A percentile compares a stretch with the other conserved stretches of the same genome.
phyloP scores from a whole-genome alignment of 2,329 filamentous ascomycete genomes.

The Bertia moriformis region DNA sequence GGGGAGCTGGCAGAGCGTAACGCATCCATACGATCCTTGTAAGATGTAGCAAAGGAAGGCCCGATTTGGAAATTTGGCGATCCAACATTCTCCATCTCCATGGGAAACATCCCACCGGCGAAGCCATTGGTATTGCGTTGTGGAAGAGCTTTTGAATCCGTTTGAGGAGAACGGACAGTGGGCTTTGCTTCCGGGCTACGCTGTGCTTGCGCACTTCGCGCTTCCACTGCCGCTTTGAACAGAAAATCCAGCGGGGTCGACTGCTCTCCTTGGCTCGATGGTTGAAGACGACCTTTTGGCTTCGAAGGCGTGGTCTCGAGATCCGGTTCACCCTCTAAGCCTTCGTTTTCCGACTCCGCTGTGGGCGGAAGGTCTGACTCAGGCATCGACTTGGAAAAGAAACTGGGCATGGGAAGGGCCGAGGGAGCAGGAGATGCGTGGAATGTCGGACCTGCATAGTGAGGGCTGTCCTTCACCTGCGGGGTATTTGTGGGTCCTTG shows the following conservation, averaged over 20 bases:
- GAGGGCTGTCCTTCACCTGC: slow-evolving; percentile 32
- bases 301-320: not conserved
- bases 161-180: slow-evolving; percentile 5
- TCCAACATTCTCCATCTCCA: slow-evolving; percentile 20
- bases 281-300: not conserved
- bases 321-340: not conserved
- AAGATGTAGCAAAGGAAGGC: slow-evolving; percentile 10
- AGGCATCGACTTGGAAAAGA: slow-evolving; percentile 55
- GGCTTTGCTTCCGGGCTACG: slow-evolving; percentile 13
- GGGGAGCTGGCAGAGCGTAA: slow-evolving; percentile 18
- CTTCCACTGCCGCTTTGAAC: slow-evolving; percentile 43
- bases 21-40: slow-evolving; percentile 26
- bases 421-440: slow-evolving; percentile 88
- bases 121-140: slow-evolving; percentile 16
- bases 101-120: slow-evolving; percentile 24
- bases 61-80: not conserved
- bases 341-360: not conserved
- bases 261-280: slow-evolving; percentile 13
- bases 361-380: slow-evolving; percentile 36
- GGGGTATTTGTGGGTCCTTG: slow-evolving; percentile 17
- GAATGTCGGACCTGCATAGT: slow-evolving; percentile 87
- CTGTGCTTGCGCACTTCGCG: slow-evolving; percentile 25
- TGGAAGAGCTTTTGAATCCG: slow-evolving; percentile 4
- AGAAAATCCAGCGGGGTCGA: slow-evolving; percentile 46
- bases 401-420: slow-evolving; percentile 63